Evolutionary conservation across 2,329 filamentous ascomycete genomes (phyloP), one percentile per base, ranked within the genome.

Genomic region (Fusarium tjaetaba): DNA sequence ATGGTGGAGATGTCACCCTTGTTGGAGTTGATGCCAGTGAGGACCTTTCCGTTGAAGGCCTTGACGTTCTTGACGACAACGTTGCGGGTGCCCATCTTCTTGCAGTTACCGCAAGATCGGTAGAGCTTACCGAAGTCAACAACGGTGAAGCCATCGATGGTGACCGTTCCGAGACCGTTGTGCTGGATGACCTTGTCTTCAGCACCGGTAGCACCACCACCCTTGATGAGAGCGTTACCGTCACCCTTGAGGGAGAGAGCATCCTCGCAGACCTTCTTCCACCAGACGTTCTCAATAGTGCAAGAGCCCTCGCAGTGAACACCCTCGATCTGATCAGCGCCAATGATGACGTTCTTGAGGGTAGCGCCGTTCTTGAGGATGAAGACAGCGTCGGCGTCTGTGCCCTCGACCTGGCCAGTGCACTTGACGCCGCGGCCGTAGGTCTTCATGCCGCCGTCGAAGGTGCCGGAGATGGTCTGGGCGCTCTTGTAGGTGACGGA

Each of bases 81-180:
- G 38, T 77, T 68, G 60, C 75, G 75, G 20, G 75, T 77, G 6
- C 75, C 75, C 60, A 77, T 77, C 61, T 73, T 73, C 65, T 77
- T 76, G 71, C 75, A 77, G 69, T 77, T 75, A 32, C 75, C 75
- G 63, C 75, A 77, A 60, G 68, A 72, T 30, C 75, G 75, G 71
- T 77, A 77, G 16, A 77, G 75, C 73, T 77, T 77, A 11, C 75
- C 75, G 5, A 75, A 76, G 65, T 77, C 74, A 2, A 77, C 75
- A 2, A 73, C 75, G 11, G 73, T 77, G 52, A 75, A 77, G 32
- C 74, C 62, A 28, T 76, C 72, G 5, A 77, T 77, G 45, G 75
- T 77, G 39, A 77, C 75, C 3, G 75, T 76, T 10, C 75, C 75
- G 3, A 68, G 61, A 51, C 75, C 75, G 59, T 77, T 77, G 67